These are phyloP conservation scores for Populus hybrid DNA, from an alignment of 441 rosid species.

Conservation along the genomic window DNA sequence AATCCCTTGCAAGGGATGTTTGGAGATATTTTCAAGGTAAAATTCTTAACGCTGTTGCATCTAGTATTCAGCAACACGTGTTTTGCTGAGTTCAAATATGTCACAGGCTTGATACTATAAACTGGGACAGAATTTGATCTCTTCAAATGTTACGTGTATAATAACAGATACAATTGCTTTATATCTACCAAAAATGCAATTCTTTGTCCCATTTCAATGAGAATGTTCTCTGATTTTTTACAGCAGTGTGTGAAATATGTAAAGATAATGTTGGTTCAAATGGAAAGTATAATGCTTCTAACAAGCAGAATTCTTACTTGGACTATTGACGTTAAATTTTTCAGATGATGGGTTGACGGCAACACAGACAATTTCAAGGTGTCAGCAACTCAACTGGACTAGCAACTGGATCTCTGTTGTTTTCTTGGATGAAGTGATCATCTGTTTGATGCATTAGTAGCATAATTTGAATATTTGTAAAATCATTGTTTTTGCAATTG, in stretches of 20 bases:
- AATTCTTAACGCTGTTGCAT: neutral
- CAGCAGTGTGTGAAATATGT: neutral
- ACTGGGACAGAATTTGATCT: neutral
- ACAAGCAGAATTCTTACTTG: conserved; percentile 3
- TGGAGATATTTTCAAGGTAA: conserved; percentile 87
- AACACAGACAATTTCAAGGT: neutral
- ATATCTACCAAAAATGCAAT: neutral
- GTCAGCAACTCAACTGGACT: neutral
- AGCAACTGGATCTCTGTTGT: too few species aligned
- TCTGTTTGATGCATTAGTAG: neutral
- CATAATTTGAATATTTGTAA: neutral
- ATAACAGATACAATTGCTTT: neutral
- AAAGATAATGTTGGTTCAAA: neutral
- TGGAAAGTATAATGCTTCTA: neutral
- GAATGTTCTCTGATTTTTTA: neutral
- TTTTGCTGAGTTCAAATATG: neutral
- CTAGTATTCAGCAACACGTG: neutral
- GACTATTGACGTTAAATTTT: conserved; percentile 13
- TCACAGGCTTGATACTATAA: neutral
- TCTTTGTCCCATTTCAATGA: neutral
- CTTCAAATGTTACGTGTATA: neutral
- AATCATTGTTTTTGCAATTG: conserved; percentile 8
- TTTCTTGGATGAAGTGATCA: conserved; percentile 2
- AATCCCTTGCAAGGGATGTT: conserved; percentile 88
- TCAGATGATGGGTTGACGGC: conserved; percentile 69